These are phyloP conservation scores for Fusarium concolor DNA, from an alignment of 2,329 filamentous ascomycete genomes.

Conservation along the genomic window DNA sequence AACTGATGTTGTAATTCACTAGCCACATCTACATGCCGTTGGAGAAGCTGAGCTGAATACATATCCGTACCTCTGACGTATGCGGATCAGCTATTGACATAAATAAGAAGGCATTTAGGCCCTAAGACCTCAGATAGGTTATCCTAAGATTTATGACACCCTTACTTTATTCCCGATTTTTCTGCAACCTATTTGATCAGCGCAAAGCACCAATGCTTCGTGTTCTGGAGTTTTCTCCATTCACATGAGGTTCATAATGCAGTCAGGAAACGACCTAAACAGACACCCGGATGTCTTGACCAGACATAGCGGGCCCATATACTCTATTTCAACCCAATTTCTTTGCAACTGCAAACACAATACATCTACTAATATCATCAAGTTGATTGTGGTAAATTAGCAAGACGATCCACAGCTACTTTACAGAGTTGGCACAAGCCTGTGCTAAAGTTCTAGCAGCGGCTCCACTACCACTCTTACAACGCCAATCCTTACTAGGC, in stretches of 20 bases:
- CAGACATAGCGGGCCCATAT: too few species aligned
- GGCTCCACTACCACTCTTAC: conserved; percentile 18
- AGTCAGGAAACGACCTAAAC: background rate
- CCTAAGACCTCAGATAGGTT: too few species aligned
- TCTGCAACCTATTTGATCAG: too few species aligned
- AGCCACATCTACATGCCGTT: conserved; percentile 21
- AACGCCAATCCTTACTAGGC: conserved; percentile 6
- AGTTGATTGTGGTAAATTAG: background rate
- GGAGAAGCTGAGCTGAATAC: conserved; percentile 1
- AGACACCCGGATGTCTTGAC: background rate
- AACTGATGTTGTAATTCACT: background rate
- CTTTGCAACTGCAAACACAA: too few species aligned
- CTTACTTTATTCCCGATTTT: too few species aligned
- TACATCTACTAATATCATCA: too few species aligned
- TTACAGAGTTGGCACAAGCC: conserved; percentile 13
- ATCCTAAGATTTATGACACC: too few species aligned
- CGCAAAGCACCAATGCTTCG: background rate
- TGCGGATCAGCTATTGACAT: background rate
- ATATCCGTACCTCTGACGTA: background rate
- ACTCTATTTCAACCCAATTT: too few species aligned
- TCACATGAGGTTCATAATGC: too few species aligned
- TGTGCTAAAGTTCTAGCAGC: conserved; percentile 10
- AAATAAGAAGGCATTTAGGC: too few species aligned
- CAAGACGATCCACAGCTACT: background rate
- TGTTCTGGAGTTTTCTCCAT: background rate